A percentile compares a stretch with the other conserved stretches of the same genome.
phyloP scores from a whole-genome alignment of 108 stramenopile genomes.

The Fragilaria crotonensis region DNA sequence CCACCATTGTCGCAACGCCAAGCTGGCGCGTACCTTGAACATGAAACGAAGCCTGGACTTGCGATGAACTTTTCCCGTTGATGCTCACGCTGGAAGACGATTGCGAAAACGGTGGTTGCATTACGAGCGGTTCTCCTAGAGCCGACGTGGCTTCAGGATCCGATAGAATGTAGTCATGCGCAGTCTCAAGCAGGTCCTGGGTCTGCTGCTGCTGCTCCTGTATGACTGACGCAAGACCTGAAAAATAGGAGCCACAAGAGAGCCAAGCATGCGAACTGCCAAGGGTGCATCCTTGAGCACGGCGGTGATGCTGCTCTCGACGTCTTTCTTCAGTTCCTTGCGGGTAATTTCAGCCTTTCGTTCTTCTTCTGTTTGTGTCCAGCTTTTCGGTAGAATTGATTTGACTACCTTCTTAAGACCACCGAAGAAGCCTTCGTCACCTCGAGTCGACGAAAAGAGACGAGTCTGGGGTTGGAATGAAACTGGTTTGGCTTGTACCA shows the following conservation, averaged over 20 bases:
- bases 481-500: not conserved
- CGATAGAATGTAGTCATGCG: constrained; percentile 31
- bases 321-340: constrained; percentile 36
- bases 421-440: constrained; percentile 4
- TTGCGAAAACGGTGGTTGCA: constrained; percentile 58
- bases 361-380: constrained; percentile 50
- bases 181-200: constrained; percentile 53
- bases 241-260: constrained; percentile 51
- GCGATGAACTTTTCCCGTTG: constrained; percentile 48
- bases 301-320: constrained; percentile 38
- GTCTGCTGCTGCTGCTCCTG: constrained; percentile 60
- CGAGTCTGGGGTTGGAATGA: not conserved
- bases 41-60: constrained; percentile 45
- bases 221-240: constrained; percentile 36
- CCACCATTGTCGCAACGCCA: constrained; percentile 46
- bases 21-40: constrained; percentile 30
- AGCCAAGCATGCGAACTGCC: constrained; percentile 56
- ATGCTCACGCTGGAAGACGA: constrained; percentile 37
- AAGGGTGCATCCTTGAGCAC: constrained; percentile 67
- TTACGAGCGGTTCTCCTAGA: constrained; percentile 55
- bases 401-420: constrained; percentile 18
- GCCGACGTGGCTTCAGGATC: constrained; percentile 25
- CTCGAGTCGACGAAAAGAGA: not conserved
- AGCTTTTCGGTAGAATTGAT: constrained; percentile 26
- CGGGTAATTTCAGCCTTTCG: constrained; percentile 31